A percentile compares a stretch with the other conserved stretches of the same genome.
Conservation (phyloP, 805 yeast species). For the Yarrowia bubula region DNA sequence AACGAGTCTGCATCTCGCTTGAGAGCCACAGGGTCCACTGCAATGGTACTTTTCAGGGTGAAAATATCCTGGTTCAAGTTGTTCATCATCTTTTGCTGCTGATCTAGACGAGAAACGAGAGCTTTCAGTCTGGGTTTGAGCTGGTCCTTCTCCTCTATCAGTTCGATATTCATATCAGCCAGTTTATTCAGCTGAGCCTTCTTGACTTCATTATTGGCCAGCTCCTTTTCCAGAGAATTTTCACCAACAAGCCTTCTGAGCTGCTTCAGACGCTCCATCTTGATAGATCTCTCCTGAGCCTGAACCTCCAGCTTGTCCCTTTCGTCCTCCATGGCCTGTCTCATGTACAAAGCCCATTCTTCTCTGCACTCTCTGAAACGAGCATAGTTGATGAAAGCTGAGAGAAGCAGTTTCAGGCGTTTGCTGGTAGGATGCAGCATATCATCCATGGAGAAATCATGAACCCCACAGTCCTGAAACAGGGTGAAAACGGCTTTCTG, state of each 20-base stretch:
- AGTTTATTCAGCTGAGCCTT: neutral
- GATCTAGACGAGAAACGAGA: neutral
- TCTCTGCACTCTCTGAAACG: slow-evolving; percentile 6
- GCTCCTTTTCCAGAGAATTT: neutral
- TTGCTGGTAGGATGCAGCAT: neutral
- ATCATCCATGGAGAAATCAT: slow-evolving; percentile 7
- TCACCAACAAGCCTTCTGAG: neutral
- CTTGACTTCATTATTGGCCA: neutral
- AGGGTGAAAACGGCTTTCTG: neutral
- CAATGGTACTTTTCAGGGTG: neutral
- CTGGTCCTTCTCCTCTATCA: neutral
- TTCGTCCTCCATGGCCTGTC: neutral
- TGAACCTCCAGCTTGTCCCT: no score
- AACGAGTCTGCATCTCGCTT: neutral
- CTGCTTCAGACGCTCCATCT: neutral
- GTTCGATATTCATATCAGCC: neutral
- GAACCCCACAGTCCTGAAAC: slow-evolving; percentile 2
- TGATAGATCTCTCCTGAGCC: neutral
- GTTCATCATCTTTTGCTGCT: neutral
- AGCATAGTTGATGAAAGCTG: slow-evolving; percentile 13
- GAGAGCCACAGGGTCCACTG: neutral
- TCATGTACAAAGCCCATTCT: neutral
- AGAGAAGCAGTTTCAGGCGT: neutral
- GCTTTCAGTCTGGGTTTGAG: neutral
- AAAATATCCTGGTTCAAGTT: neutral